Evolutionary conservation across 371 early-diverging fungal genomes (phyloP).

Genomic region (Rhizopus sp.): DNA sequence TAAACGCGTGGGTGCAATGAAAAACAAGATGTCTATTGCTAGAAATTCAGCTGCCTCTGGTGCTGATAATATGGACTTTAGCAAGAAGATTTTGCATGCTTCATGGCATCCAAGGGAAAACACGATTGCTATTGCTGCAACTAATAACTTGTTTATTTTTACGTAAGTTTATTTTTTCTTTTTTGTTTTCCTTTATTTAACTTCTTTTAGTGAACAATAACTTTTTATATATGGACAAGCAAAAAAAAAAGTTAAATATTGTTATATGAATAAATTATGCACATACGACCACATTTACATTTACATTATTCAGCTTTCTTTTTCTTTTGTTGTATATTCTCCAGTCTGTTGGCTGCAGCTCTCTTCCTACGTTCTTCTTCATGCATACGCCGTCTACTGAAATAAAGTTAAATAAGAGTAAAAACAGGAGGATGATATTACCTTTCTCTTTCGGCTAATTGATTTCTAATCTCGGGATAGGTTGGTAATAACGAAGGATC

Average conservation of each 20-base stretch:
- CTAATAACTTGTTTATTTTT: slow-evolving; percentile 97
- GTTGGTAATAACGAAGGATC: slow-evolving; percentile 65
- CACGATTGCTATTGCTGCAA: slow-evolving; percentile 95
- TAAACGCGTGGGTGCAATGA: slow-evolving; percentile 70
- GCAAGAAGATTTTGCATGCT: slow-evolving; percentile 95
- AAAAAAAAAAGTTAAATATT: too few relatives aligned
- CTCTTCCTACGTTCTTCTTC: slow-evolving; percentile 26
- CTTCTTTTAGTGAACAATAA: neutral
- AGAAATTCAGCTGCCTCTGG: slow-evolving; percentile 73
- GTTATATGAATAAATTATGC: too few relatives aligned
- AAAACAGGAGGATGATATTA: slow-evolving; percentile 11
- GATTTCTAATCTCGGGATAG: slow-evolving; percentile 68
- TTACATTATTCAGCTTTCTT: too few relatives aligned
- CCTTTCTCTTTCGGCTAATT: slow-evolving; percentile 43
- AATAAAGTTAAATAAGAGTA: neutral
- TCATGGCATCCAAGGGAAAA: slow-evolving; percentile 98
- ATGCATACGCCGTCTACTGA: slow-evolving; percentile 18
- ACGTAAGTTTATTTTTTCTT: slow-evolving; percentile 39
- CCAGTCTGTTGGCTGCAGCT: neutral
- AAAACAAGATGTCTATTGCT: slow-evolving; percentile 49
- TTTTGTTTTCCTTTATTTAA: neutral
- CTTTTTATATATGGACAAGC: too few relatives aligned
- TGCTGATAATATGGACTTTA: slow-evolving; percentile 85
- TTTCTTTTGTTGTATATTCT: too few relatives aligned
- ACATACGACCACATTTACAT: too few relatives aligned